Percentiles rank a stretch among this genome's conserved stretches.
Conservation (phyloP, 345 rosid species). For the rapeseed (Brassica napus) region DNA sequence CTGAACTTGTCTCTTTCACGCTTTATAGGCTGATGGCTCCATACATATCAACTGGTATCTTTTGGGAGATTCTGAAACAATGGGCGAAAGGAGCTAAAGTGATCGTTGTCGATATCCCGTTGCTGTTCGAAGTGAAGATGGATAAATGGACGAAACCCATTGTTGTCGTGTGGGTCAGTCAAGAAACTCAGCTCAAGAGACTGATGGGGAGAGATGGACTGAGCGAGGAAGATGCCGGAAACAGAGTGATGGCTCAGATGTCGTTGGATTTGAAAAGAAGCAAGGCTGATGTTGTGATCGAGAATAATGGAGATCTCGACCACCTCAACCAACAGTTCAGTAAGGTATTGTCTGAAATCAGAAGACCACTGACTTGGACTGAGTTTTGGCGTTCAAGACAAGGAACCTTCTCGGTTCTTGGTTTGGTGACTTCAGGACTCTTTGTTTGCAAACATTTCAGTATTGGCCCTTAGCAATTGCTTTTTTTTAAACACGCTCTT, state of each 20-base stretch:
- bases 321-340: slow-evolving; percentile 63
- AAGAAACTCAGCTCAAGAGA: slow-evolving; percentile 72
- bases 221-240: slow-evolving; percentile 71
- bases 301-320: slow-evolving; percentile 68
- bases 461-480: slow-evolving; percentile 5
- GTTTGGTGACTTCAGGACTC: slow-evolving; percentile 48
- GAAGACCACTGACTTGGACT: slow-evolving; percentile 70
- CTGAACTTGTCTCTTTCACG: background rate
- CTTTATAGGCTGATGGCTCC: slow-evolving; percentile 71
- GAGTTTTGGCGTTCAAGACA: slow-evolving; percentile 86
- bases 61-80: slow-evolving; percentile 59
- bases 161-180: slow-evolving; percentile 62
- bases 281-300: slow-evolving; percentile 80
- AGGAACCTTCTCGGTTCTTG: slow-evolving; percentile 59
- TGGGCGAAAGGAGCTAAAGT: slow-evolving; percentile 75
- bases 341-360: slow-evolving; percentile 55
- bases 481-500: background rate
- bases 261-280: slow-evolving; percentile 62
- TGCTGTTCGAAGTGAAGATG: slow-evolving; percentile 81
- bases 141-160: slow-evolving; percentile 85
- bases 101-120: slow-evolving; percentile 78
- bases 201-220: slow-evolving; percentile 68
- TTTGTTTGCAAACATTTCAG: slow-evolving; percentile 48
- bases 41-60: slow-evolving; percentile 72
- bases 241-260: slow-evolving; percentile 82